Evolutionary conservation across 768 basidiomycete species (phyloP).

Genomic region (Collybia nuda): DNA sequence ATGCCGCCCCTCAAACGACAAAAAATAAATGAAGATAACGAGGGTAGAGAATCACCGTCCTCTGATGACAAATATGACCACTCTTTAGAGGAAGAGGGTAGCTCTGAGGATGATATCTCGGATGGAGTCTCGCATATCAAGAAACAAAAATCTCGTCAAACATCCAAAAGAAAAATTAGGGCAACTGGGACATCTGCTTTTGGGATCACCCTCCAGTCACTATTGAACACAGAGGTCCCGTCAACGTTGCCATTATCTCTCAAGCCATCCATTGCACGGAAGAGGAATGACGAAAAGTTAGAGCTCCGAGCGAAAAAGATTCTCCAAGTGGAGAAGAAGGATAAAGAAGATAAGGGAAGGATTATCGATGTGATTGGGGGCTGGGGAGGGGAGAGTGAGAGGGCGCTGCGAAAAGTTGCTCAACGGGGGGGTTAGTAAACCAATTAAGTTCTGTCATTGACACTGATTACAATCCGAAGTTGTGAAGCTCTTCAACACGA

Average conservation of each 20-base stretch:
- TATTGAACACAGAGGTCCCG: constrained; percentile 71
- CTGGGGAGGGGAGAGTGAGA: constrained; percentile 85
- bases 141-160: constrained; percentile 71
- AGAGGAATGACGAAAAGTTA: constrained; percentile 74
- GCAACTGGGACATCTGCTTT: constrained; percentile 76
- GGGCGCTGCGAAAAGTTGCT: constrained; percentile 77
- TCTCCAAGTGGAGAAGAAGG: constrained; percentile 70
- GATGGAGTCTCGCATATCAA: constrained; percentile 63
- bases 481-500: constrained; percentile 84
- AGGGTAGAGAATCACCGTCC: too few species aligned
- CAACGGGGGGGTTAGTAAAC: constrained; percentile 71
- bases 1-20: constrained; percentile 59
- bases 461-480: constrained; percentile 35
- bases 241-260: constrained; percentile 74
- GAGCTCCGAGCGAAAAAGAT: constrained; percentile 72
- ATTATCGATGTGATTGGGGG: constrained; percentile 78
- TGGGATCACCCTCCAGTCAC: constrained; percentile 69
- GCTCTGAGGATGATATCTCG: constrained; percentile 46
- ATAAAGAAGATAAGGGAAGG: constrained; percentile 67
- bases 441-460: neutral
- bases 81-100: constrained; percentile 17
- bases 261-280: constrained; percentile 68
- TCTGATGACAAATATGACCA: constrained; percentile 11
- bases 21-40: constrained; percentile 31
- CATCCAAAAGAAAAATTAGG: constrained; percentile 78